Evolutionary conservation across 805 yeast genomes (phyloP).

Genomic region (Hanseniaspora nectarophila): DNA sequence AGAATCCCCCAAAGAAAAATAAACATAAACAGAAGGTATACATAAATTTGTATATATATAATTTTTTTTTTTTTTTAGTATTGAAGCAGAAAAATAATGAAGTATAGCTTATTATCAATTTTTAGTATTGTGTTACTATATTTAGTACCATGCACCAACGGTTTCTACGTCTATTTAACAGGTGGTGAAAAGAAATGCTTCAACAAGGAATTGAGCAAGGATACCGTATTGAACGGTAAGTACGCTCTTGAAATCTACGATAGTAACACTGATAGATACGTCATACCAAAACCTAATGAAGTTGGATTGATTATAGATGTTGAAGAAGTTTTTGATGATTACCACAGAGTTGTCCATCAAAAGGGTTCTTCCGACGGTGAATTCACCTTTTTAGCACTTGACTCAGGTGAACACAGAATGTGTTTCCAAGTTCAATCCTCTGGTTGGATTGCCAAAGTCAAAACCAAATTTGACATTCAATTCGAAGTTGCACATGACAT

Average conservation of each 20-base stretch:
- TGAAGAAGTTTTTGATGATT: constrained; percentile 63
- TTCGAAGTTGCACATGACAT: constrained; percentile 55
- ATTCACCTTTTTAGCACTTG: constrained; percentile 61
- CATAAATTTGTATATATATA: no score
- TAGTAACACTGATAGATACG: constrained; percentile 28
- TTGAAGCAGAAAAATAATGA: constrained; percentile 9
- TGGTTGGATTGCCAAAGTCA: constrained; percentile 54
- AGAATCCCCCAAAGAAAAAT: no score
- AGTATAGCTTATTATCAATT: constrained; percentile 15
- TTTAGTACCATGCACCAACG: constrained; percentile 26
- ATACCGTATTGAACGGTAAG: constrained; percentile 38
- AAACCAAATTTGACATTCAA: constrained; percentile 49
- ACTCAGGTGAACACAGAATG: constrained; percentile 67
- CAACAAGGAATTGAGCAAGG: constrained; percentile 42
- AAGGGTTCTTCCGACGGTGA: constrained; percentile 55
- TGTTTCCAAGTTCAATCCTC: constrained; percentile 43
- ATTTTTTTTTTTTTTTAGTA: background rate
- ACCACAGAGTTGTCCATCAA: constrained; percentile 63
- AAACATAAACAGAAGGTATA: no score
- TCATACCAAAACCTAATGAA: constrained; percentile 28
- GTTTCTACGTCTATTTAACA: constrained; percentile 40
- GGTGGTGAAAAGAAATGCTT: constrained; percentile 46
- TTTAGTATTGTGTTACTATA: constrained; percentile 19
- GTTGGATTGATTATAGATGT: constrained; percentile 34
- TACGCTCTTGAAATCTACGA: constrained; percentile 39